Percentiles rank a stretch among this genome's conserved stretches.
phyloP scores from a whole-genome alignment of 2,329 filamentous ascomycete species.

The Neocucurbitaria cava region DNA sequence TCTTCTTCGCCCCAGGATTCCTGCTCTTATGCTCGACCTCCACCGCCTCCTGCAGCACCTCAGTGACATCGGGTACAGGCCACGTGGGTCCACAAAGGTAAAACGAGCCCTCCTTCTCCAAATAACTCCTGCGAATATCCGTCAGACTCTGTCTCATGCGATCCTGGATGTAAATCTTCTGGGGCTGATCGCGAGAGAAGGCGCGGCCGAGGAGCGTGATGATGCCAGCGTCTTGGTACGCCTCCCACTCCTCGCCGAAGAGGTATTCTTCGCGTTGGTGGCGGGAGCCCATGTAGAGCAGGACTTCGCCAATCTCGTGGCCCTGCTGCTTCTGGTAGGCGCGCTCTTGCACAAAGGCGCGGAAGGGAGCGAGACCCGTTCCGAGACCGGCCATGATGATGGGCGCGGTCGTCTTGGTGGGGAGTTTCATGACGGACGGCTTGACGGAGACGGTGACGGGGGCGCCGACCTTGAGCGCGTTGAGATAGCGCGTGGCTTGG shows the following conservation, averaged over 20 bases:
- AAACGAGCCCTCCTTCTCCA: slow-evolving; percentile 87
- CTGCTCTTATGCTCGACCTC: slow-evolving; percentile 71
- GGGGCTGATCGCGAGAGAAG: slow-evolving; percentile 93
- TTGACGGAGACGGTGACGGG: slow-evolving; percentile 93
- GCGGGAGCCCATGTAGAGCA: slow-evolving; percentile 95
- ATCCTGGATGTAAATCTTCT: slow-evolving; percentile 99
- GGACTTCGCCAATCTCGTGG: slow-evolving; percentile 89
- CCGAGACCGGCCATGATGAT: slow-evolving; percentile 99
- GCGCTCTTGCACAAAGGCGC: slow-evolving; percentile 96
- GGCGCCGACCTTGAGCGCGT: slow-evolving; percentile 74
- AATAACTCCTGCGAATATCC: slow-evolving; percentile 85
- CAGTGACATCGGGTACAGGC: slow-evolving; percentile 96
- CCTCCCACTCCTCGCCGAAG: slow-evolving; percentile 99
- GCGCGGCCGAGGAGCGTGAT: slow-evolving; percentile 92
- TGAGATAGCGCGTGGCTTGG: slow-evolving; percentile 91
- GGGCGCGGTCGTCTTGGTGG: slow-evolving; percentile 81
- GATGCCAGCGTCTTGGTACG: slow-evolving; percentile 92
- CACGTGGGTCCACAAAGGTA: slow-evolving; percentile 98
- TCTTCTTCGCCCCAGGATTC: slow-evolving; percentile 68
- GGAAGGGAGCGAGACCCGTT: slow-evolving; percentile 97
- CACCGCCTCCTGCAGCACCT: slow-evolving; percentile 92
- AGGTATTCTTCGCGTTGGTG: slow-evolving; percentile 99
- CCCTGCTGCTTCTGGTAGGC: slow-evolving; percentile 98
- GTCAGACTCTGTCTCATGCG: slow-evolving; percentile 88
- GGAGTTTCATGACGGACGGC: slow-evolving; percentile 99